A percentile compares a stretch with the other conserved stretches of the same genome.
Conservation (phyloP, 2,329 filamentous ascomycete genomes). For the Thielaviopsis euricoi region DNA sequence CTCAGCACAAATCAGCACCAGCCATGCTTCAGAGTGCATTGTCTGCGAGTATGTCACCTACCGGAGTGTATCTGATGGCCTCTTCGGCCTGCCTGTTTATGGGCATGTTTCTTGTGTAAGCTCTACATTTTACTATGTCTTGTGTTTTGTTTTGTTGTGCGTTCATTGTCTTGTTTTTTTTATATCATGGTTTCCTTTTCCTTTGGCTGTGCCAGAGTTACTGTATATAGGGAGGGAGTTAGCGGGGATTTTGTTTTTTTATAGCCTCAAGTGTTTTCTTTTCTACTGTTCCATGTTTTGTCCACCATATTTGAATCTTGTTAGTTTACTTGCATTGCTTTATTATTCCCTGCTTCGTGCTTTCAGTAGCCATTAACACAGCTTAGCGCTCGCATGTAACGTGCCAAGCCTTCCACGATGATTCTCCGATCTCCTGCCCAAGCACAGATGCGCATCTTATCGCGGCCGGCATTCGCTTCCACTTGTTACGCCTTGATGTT, state of each 20-base stretch:
- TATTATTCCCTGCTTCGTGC: not conserved
- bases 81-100: constrained; percentile 3
- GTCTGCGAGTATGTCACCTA: not conserved
- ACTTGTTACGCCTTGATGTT: not conserved
- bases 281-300: not conserved
- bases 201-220: not conserved
- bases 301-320: not conserved
- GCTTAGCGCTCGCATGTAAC: not conserved
- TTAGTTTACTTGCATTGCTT: not conserved
- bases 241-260: not conserved
- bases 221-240: not conserved
- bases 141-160: not conserved
- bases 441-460: not conserved
- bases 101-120: constrained; percentile 6
- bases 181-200: not conserved
- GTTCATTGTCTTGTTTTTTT: not conserved
- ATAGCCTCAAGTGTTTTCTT: not conserved
- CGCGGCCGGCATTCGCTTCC: not conserved
- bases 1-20: not conserved
- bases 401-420: not conserved
- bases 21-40: not conserved
- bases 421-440: not conserved
- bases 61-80: constrained; percentile 4
- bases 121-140: not conserved
- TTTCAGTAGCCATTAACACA: not conserved